A percentile compares a stretch with the other conserved stretches of the same genome.
Evolutionary conservation across 768 basidiomycete species (phyloP).

Genomic region (Auricularia cornea): DNA sequence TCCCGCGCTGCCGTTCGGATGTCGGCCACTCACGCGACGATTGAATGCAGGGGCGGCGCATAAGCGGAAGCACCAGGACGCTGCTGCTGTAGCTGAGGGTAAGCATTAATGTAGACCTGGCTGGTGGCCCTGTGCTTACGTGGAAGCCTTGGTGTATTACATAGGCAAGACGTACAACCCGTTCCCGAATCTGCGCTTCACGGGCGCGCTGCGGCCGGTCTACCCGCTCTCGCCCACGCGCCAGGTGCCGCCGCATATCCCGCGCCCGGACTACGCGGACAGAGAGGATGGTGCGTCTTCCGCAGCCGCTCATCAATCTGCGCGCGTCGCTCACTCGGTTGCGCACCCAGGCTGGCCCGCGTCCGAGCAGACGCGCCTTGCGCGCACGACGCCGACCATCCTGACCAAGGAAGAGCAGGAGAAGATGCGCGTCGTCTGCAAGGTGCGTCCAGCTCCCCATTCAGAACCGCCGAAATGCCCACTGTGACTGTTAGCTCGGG

Average conservation of each 20-base stretch:
- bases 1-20: constrained; percentile 11
- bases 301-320: constrained; percentile 10
- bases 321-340: constrained; percentile 10
- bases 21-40: constrained; percentile 7
- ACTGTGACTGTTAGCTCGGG: constrained; percentile 45
- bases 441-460: constrained; percentile 34
- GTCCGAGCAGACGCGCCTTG: constrained; percentile 47
- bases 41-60: background rate
- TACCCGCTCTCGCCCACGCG: constrained; percentile 84
- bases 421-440: constrained; percentile 81
- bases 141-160: too few relatives aligned
- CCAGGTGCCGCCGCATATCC: constrained; percentile 72
- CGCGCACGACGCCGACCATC: constrained; percentile 51
- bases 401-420: constrained; percentile 69
- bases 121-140: too few relatives aligned
- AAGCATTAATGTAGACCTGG: too few relatives aligned
- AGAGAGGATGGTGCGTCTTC: constrained; percentile 40
- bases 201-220: constrained; percentile 69
- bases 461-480: background rate
- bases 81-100: background rate
- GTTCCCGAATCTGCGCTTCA: constrained; percentile 66
- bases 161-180: constrained; percentile 75
- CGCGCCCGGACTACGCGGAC: constrained; percentile 79
- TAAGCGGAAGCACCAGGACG: background rate
- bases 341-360: constrained; percentile 46